Conservation (phyloP, 345 rosid species). For the Camelina sativa region DNA sequence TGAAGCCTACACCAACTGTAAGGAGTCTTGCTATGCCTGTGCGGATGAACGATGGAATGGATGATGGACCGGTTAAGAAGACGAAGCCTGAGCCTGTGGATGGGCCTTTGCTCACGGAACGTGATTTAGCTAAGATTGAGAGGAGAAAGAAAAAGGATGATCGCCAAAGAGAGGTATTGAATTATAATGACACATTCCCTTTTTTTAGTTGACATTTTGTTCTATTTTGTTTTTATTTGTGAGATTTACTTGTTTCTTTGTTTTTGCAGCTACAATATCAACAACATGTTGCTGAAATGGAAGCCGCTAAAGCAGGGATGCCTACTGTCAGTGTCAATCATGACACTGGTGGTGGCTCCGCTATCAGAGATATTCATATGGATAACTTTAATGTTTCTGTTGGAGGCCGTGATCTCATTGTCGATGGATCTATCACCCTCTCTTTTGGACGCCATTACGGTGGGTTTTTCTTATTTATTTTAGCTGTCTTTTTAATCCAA, state of each 20-base stretch:
- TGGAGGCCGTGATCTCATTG: constrained; percentile 97
- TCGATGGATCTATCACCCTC: constrained; percentile 84
- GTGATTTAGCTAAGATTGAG: constrained; percentile 77
- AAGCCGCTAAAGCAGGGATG: constrained; percentile 94
- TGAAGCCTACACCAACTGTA: constrained; percentile 70
- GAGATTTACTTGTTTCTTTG: constrained; percentile 6
- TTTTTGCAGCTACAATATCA: constrained; percentile 78
- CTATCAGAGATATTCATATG: constrained; percentile 89
- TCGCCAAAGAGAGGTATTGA: constrained; percentile 85
- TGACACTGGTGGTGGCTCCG: constrained; percentile 68
- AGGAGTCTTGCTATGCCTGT: constrained; percentile 88
- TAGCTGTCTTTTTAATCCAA: constrained; percentile 19
- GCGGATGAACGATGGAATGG: constrained; percentile 99
- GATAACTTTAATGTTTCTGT: constrained; percentile 92
- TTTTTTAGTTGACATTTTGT: not conserved
- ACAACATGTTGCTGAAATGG: constrained; percentile 96
- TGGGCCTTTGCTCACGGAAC: constrained; percentile 86
- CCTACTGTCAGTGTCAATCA: constrained; percentile 85
- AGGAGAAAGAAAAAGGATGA: constrained; percentile 96
- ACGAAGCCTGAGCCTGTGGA: constrained; percentile 88
- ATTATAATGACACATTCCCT: not conserved
- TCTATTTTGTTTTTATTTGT: not conserved
- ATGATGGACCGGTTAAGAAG: constrained; percentile 86
- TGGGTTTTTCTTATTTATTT: constrained; percentile 48
- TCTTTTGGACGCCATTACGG: constrained; percentile 98